phyloP scores from a whole-genome alignment of 495 filamentous ascomycete species.

The Neurospora sp. region DNA sequence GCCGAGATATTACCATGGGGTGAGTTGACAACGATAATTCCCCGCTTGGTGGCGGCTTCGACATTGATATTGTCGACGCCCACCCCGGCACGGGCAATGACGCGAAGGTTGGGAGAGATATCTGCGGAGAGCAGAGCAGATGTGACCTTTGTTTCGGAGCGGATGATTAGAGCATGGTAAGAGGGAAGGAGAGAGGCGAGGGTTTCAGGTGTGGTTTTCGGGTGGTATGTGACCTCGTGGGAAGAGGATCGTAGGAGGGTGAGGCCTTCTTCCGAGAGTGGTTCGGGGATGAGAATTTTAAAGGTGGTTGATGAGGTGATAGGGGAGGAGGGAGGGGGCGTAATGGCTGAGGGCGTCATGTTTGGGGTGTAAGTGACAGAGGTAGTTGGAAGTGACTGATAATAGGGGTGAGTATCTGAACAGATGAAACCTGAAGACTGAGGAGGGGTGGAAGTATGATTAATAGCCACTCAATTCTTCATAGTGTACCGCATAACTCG shows the following conservation, averaged over 20 bases:
- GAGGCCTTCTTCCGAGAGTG: constrained; percentile 62
- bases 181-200: constrained; percentile 47
- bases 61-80: constrained; percentile 73
- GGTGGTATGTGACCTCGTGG: constrained; percentile 41
- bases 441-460: not conserved
- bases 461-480: too few species aligned
- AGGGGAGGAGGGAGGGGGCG: constrained; percentile 5
- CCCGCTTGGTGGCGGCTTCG: constrained; percentile 48
- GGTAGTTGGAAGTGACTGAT: not conserved
- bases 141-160: constrained; percentile 63
- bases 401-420: not conserved
- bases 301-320: constrained; percentile 16
- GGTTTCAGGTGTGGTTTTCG: constrained; percentile 35
- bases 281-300: constrained; percentile 60
- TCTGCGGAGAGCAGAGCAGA: constrained; percentile 36
- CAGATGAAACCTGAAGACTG: not conserved
- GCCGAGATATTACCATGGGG: constrained; percentile 61
- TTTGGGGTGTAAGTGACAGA: not conserved
- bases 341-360: constrained; percentile 30
- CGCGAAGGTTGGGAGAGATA: constrained; percentile 50
- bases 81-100: constrained; percentile 65
- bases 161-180: constrained; percentile 60
- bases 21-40: constrained; percentile 62
- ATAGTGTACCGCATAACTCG: not conserved
- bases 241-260: constrained; percentile 40